A percentile compares a stretch with the other conserved stretches of the same genome.
Evolutionary conservation across 2,329 filamentous ascomycete genomes (phyloP).

Genomic region (Colletotrichum musicola): DNA sequence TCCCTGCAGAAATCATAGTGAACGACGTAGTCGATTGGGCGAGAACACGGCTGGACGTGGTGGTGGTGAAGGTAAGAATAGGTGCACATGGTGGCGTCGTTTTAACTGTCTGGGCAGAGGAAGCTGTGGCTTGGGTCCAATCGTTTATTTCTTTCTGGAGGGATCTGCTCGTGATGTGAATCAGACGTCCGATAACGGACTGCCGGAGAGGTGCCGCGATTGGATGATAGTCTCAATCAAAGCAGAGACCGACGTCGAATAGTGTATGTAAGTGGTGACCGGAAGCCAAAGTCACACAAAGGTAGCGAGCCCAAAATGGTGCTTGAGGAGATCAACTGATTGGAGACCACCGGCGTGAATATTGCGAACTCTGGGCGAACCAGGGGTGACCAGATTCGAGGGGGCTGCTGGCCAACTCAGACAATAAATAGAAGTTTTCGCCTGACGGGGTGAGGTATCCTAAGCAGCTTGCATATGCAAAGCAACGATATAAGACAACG

Average conservation of each 20-base stretch:
- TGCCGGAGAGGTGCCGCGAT: not conserved
- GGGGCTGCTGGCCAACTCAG: not conserved
- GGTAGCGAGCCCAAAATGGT: not conserved
- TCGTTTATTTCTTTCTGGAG: no score
- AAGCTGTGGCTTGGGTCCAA: not conserved
- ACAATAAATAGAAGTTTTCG: slow-evolving; percentile 10
- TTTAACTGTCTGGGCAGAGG: no score
- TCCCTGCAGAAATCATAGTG: slow-evolving; percentile 60
- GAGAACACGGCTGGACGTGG: slow-evolving; percentile 58
- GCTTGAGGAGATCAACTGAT: not conserved
- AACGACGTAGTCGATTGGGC: slow-evolving; percentile 54
- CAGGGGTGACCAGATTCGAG: not conserved
- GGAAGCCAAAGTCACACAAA: slow-evolving; percentile 13
- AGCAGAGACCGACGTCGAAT: not conserved
- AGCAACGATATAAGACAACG: slow-evolving; percentile 1
- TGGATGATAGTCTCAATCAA: not conserved
- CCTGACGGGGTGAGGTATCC: not conserved
- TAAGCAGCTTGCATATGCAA: slow-evolving; percentile 19
- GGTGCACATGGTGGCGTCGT: slow-evolving; percentile 57
- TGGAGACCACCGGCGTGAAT: not conserved
- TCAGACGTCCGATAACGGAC: not conserved
- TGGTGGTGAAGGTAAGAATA: slow-evolving; percentile 66
- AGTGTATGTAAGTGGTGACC: not conserved
- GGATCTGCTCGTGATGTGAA: no score
- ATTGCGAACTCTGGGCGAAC: slow-evolving; percentile 18